Evolutionary conservation across 2,329 filamentous ascomycete species (phyloP).

Genomic region (Cytospora piceae): DNA sequence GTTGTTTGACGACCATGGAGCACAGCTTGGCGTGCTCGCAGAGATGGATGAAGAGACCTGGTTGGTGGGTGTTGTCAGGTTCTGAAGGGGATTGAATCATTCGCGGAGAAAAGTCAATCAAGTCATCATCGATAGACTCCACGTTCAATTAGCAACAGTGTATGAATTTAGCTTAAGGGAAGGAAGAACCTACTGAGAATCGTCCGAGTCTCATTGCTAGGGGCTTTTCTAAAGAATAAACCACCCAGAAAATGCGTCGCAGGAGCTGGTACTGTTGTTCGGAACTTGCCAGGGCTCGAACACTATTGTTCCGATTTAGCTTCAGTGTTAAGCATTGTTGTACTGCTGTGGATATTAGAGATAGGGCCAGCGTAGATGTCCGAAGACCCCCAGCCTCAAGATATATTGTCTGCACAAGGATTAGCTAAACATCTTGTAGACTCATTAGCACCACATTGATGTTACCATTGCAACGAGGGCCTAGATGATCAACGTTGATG

Average conservation of each 20-base stretch:
- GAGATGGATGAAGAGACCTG: not conserved
- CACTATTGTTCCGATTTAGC: not conserved
- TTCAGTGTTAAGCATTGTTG: not conserved
- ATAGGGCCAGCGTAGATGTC: not conserved
- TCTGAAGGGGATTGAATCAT: not conserved
- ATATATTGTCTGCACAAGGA: not conserved
- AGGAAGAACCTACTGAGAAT: not conserved
- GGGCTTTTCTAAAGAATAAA: constrained; percentile 1
- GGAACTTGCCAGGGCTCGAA: not conserved
- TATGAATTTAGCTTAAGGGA: not conserved
- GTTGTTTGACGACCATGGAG: constrained; percentile 1
- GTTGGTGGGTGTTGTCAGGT: not conserved
- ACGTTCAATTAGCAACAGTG: not conserved
- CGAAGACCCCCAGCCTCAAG: not conserved
- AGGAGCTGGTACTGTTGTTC: not conserved
- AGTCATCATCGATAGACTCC: not conserved
- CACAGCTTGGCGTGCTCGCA: not conserved
- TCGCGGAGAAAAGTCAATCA: constrained; percentile 1
- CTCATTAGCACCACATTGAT: not conserved
- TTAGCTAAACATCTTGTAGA: not conserved
- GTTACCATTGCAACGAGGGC: not conserved
- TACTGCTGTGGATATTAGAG: not conserved
- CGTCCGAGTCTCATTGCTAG: not conserved
- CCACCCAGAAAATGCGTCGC: not conserved
- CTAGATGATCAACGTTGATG: not conserved